Conservation (phyloP, 1,139 yeast species). For the Geotrichum europaeum region DNA sequence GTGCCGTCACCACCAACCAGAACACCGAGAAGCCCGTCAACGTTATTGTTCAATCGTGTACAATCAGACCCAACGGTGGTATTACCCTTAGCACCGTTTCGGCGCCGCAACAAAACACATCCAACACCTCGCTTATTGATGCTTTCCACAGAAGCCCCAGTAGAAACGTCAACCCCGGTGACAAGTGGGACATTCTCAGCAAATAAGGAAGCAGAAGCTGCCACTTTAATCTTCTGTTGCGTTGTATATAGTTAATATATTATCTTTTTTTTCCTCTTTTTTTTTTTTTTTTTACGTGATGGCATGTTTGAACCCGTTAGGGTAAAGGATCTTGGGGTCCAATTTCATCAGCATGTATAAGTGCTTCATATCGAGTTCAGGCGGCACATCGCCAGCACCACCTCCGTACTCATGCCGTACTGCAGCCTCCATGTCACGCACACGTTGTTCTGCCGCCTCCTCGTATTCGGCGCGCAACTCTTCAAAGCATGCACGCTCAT, state of each 20-base stretch:
- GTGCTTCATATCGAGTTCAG: constrained; percentile 42
- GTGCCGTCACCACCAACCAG: not conserved
- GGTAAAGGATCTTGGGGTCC: constrained; percentile 39
- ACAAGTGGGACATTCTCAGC: too few species aligned
- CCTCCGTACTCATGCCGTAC: constrained; percentile 19
- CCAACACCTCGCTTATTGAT: too few species aligned
- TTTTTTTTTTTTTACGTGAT: not conserved
- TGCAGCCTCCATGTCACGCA: constrained; percentile 24
- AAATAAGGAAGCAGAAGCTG: too few species aligned
- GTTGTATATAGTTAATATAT: constrained; percentile 4
- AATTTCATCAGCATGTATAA: constrained; percentile 39
- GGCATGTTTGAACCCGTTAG: constrained; percentile 19
- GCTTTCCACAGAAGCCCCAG: too few species aligned
- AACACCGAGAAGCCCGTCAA: constrained; percentile 7
- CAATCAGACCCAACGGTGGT: constrained; percentile 9
- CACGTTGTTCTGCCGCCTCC: constrained; percentile 28
- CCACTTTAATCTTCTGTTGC: not conserved
- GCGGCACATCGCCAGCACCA: constrained; percentile 25
- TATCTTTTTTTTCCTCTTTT: not conserved
- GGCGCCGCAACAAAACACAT: too few species aligned
- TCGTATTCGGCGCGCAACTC: constrained; percentile 25
- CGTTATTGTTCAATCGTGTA: constrained; percentile 4
- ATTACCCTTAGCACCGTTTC: constrained; percentile 2
- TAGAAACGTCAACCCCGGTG: too few species aligned
- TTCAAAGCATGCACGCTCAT: constrained; percentile 27